Base-by-base conservation (phyloP, 2,329 filamentous ascomycete genomes). In the Ceratocystis variospora region DNA sequence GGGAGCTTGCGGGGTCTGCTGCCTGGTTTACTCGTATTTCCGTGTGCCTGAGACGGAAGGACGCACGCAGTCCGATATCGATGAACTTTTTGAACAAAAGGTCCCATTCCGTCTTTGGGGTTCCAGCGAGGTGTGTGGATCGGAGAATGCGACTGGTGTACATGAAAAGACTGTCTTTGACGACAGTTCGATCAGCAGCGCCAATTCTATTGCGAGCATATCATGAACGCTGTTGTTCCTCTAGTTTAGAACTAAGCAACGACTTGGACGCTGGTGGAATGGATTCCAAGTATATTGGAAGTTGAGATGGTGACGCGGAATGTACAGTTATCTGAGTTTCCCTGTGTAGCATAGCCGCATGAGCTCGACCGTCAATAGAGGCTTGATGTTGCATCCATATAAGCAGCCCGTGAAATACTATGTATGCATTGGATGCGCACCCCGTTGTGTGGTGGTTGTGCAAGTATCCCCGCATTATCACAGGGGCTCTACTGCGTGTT, bases 21-120 rank as follows among this genome's bases (percentile, higher is more conserved):
- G 76, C n/a, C 70, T 78, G 0, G 68, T 75, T 1, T 82, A 79
- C 72, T 75, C 78, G 2, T 79, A 73, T 69, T 78, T 78, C 68
- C 76, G 75, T 59, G 70, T 79, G 15, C 78, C 78, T 5, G 74
- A 75, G 67, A 70, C 72, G 0, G 73, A 71, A 68, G 73, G 69
- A 5, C 68, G 71, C 15, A 73, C 70, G 0, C 72, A 71, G 64
- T 70, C 70, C 3, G 73, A 75, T 68, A 61, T 75, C 41, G 72
- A 74, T 62, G 62, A 74, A 8, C 66, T 75, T 0, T 75, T 75
- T 63, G 69, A 72, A 67, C 69, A 70, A 33, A 41, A 50, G 25
- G 65, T 67, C 12, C 66, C 65, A 15, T 67, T 67, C 19, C 46
- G 57, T 37, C 45, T 25, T 17, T 67, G 67, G 67, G 65, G 31